Percentiles rank a stretch among this genome's conserved stretches.
Conservation (phyloP, 2,329 filamentous ascomycete genomes). For the Colletotrichum sansevieriae region DNA sequence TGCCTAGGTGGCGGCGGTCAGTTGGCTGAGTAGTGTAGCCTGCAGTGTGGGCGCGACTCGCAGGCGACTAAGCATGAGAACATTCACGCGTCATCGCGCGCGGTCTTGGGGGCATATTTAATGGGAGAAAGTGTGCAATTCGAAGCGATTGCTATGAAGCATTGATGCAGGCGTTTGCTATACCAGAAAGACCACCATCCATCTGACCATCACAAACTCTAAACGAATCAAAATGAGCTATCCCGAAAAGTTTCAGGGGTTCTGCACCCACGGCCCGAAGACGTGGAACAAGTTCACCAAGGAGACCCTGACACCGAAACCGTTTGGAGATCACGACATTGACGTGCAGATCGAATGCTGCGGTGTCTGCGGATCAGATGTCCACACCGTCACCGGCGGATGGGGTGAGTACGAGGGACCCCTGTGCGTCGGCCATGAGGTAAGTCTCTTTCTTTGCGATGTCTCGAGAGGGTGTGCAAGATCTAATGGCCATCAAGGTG, state of each 20-base stretch:
- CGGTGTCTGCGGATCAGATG: constrained; percentile 73
- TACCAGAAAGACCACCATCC: not conserved
- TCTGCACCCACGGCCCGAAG: constrained; percentile 57
- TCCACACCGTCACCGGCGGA: constrained; percentile 69
- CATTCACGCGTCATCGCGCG: constrained; percentile 27
- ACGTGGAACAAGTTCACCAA: constrained; percentile 58
- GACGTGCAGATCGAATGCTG: constrained; percentile 81
- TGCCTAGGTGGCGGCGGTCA: not conserved
- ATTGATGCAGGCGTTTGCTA: not conserved
- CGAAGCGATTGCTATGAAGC: accelerated
- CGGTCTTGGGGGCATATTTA: not conserved
- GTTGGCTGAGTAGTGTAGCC: not conserved
- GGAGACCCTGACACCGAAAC: constrained; percentile 53
- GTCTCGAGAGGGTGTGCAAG: not conserved
- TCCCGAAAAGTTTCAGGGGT: constrained; percentile 59
- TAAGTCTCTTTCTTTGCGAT: constrained; percentile 11
- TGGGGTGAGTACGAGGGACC: constrained; percentile 64
- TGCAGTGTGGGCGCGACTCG: not conserved
- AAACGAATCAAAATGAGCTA: constrained; percentile 54
- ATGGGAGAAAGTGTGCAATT: not conserved
- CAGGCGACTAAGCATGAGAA: not conserved
- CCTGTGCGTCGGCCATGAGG: constrained; percentile 69
- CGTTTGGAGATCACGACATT: constrained; percentile 52
- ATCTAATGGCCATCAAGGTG: constrained; percentile 49
- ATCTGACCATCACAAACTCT: not conserved